Evolutionary conservation across 306 rosid species (phyloP).

Genomic region (Prunus mume): DNA sequence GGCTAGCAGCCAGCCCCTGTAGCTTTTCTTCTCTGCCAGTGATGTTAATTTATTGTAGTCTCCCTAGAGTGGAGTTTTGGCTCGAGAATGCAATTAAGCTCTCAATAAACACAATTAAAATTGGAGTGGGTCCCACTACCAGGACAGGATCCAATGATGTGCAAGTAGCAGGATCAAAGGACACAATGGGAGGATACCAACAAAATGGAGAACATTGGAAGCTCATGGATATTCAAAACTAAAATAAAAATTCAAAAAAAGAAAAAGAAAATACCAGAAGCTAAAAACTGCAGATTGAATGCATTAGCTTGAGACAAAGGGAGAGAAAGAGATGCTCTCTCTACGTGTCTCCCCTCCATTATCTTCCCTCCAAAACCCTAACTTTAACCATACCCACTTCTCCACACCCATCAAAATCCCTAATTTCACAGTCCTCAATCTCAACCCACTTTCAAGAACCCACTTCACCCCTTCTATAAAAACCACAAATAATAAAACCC

Average conservation of each 20-base stretch:
- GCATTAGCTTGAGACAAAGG: neutral
- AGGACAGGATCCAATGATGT: neutral
- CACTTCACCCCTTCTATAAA: neutral
- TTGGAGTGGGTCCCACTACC: neutral
- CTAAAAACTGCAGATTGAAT: neutral
- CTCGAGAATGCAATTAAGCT: too few species aligned
- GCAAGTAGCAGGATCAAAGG: neutral
- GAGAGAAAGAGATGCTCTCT: slow-evolving; percentile 49
- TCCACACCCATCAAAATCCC: slow-evolving; percentile 31
- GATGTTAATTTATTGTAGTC: too few species aligned
- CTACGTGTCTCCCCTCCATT: slow-evolving; percentile 40
- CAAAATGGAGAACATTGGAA: too few species aligned
- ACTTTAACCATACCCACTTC: slow-evolving; percentile 29
- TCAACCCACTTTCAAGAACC: slow-evolving; percentile 1
- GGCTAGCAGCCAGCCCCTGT: too few species aligned
- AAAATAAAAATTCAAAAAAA: neutral
- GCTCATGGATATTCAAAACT: neutral
- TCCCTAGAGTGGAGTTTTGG: too few species aligned
- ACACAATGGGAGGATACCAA: too few species aligned
- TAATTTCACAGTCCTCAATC: slow-evolving; percentile 19
- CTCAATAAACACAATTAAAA: too few species aligned
- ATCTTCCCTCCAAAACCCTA: slow-evolving; percentile 44
- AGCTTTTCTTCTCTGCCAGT: too few species aligned
- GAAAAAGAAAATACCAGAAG: neutral
- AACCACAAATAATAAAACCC: slow-evolving; percentile 25